Conservation (phyloP, 2,329 filamentous ascomycete species). For the Trichoderma endophyticum region DNA sequence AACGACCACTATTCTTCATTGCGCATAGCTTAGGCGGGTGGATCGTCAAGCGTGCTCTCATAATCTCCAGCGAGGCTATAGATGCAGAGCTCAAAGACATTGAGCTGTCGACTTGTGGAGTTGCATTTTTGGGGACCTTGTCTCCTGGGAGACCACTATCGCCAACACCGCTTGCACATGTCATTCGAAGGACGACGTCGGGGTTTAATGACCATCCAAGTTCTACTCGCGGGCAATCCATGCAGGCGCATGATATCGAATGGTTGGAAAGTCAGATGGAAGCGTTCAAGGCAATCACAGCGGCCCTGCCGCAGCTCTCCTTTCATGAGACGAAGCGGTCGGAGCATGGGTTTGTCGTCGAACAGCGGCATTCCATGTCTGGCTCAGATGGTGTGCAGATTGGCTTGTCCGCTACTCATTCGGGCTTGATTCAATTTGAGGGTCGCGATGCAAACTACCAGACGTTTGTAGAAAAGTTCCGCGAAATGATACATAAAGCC, state of each 20-base stretch:
- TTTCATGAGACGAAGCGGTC: slow-evolving; percentile 29
- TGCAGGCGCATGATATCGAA: slow-evolving; percentile 23
- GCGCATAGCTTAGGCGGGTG: slow-evolving; percentile 29
- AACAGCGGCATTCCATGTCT: slow-evolving; percentile 26
- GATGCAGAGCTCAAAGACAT: slow-evolving; percentile 24
- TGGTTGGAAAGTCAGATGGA: slow-evolving; percentile 30
- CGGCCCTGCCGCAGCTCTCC: slow-evolving; percentile 25
- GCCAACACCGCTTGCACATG: slow-evolving; percentile 26
- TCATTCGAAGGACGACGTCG: slow-evolving; percentile 27
- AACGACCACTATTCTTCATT: slow-evolving; percentile 29
- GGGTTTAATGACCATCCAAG: slow-evolving; percentile 16
- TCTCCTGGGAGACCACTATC: slow-evolving; percentile 25
- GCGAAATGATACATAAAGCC: slow-evolving; percentile 23
- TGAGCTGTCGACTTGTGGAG: slow-evolving; percentile 28
- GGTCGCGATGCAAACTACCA: slow-evolving; percentile 27
- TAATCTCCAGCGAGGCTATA: slow-evolving; percentile 29
- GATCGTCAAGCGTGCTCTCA: slow-evolving; percentile 30
- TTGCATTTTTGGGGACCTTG: slow-evolving; percentile 29
- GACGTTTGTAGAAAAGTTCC: slow-evolving; percentile 25
- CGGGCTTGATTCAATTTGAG: slow-evolving; percentile 25
- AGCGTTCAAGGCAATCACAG: slow-evolving; percentile 27
- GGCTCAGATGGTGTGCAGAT: slow-evolving; percentile 27
- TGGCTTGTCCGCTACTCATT: slow-evolving; percentile 25
- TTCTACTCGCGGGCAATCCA: not conserved
- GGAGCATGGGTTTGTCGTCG: slow-evolving; percentile 26